Evolutionary conservation across 192 early-diverging fungal species (phyloP).

Genomic region (Paraglomus brasilianum): DNA sequence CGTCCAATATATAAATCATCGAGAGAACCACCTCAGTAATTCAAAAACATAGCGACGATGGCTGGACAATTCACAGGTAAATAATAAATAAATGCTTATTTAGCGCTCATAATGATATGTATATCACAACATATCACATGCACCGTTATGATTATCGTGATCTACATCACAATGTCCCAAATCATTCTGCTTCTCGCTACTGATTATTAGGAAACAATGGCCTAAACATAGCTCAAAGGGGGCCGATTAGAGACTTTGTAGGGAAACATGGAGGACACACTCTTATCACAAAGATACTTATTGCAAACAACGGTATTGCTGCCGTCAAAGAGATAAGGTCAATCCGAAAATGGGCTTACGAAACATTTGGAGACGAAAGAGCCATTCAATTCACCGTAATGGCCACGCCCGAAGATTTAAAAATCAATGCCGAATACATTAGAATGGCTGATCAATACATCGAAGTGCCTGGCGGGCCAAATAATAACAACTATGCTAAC

Average conservation of each 20-base stretch:
- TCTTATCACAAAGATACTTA: slow-evolving; percentile 91
- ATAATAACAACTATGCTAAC: slow-evolving; percentile 99
- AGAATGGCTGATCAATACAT: slow-evolving; percentile 99
- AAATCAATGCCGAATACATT: slow-evolving; percentile 98
- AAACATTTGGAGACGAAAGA: slow-evolving; percentile 94
- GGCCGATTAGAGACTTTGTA: slow-evolving; percentile 73
- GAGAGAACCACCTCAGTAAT: no score
- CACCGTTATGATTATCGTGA: no score
- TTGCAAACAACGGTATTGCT: slow-evolving; percentile 99
- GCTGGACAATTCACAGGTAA: no score
- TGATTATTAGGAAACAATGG: slow-evolving; percentile 64
- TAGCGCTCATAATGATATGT: no score
- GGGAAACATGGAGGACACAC: slow-evolving; percentile 76
- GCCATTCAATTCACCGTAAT: slow-evolving; percentile 97
- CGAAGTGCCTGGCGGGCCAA: slow-evolving; percentile 95
- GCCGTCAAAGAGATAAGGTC: slow-evolving; percentile 99
- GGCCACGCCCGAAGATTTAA: slow-evolving; percentile 97
- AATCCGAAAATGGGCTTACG: slow-evolving; percentile 97
- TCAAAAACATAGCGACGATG: no score
- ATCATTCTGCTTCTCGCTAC: no score
- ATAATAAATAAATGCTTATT: no score
- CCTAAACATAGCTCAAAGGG: slow-evolving; percentile 60
- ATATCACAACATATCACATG: no score
- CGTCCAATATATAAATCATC: no score
- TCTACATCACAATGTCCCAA: no score